Evolutionary conservation across 257 asterid species (phyloP), one percentile per base, ranked within the genome.

Genomic region (Echites panduratus): DNA sequence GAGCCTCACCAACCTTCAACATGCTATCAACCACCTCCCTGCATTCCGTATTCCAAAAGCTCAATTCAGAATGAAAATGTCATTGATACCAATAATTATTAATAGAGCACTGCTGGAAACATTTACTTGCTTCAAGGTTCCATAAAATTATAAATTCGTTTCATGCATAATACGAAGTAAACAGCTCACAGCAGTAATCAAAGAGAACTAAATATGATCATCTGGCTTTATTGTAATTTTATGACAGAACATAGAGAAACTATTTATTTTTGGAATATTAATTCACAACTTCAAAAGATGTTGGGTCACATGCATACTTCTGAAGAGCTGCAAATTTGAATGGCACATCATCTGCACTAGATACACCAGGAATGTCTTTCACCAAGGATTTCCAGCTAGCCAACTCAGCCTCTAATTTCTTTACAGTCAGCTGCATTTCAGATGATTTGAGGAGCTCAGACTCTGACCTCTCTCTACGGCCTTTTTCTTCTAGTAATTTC

Each of bases 21-120:
- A 92, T 91, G 85, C 87, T 83, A 70, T 95, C 93, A 81, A 89
- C 73, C 50, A 86, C 92, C 86, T 91, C 90, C 78, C 99, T 95
- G 86, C 71, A 75, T 47, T 24, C 45, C 69, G 73, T 24, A 72
- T 75, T 78, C 73, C 67, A 68, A 53, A 72, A 75, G 80, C 69
- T 71, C 71, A 73, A 66, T 45, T 43, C 61, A 71, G 70, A 63
- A 48, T 75, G 68, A 75, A 64, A 17, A 64, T 32, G 9, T 44
- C 61, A 35, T 26, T 8, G 0, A 53, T 5, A 35, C 29, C 32
- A 64, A 26, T 9, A 65, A 19, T 61, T 43, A 56, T 41, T 19
- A 17, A 44, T 3, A 61, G 16, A 56, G 43, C 17, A 64, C 29
- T 40, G 6, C 38, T 17, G 47, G 38, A 35, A 38, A 16, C 7